Evolutionary conservation across 768 basidiomycete genomes (phyloP).

Genomic region (Phaffia australis): DNA sequence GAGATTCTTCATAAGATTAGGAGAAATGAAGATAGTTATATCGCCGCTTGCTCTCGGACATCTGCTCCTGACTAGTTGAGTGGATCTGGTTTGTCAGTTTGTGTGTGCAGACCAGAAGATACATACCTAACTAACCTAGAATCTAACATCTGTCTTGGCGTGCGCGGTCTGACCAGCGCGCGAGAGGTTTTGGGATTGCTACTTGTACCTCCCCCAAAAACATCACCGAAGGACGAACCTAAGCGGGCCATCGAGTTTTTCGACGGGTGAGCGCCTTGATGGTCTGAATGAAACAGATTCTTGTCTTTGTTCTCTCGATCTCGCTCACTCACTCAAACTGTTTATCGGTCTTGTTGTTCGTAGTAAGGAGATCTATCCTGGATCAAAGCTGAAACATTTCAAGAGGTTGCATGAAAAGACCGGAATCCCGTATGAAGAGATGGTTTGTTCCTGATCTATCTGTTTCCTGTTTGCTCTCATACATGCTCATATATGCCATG

Average conservation of each 20-base stretch:
- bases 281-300: not conserved
- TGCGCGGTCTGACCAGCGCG: slow-evolving; percentile 47
- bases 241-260: slow-evolving; percentile 39
- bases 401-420: slow-evolving; percentile 60
- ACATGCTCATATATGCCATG: not conserved
- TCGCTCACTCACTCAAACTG: slow-evolving; percentile 39
- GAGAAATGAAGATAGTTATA: slow-evolving; percentile 39
- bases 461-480: not conserved
- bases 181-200: slow-evolving; percentile 53
- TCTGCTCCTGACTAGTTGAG: slow-evolving; percentile 53
- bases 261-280: slow-evolving; percentile 29
- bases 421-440: slow-evolving; percentile 64
- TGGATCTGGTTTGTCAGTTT: not conserved
- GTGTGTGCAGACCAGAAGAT: slow-evolving; percentile 4
- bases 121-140: not conserved
- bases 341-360: slow-evolving; percentile 40
- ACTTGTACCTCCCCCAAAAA: slow-evolving; percentile 33
- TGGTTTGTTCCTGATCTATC: slow-evolving; percentile 44
- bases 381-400: slow-evolving; percentile 75
- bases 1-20: slow-evolving; percentile 51
- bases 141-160: not conserved
- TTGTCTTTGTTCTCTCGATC: slow-evolving; percentile 29
- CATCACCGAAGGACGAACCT: slow-evolving; percentile 29
- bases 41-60: slow-evolving; percentile 69
- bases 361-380: slow-evolving; percentile 36